Evolutionary conservation across 305 asterid genomes (phyloP).

Genomic region (Fraxinus ornus): DNA sequence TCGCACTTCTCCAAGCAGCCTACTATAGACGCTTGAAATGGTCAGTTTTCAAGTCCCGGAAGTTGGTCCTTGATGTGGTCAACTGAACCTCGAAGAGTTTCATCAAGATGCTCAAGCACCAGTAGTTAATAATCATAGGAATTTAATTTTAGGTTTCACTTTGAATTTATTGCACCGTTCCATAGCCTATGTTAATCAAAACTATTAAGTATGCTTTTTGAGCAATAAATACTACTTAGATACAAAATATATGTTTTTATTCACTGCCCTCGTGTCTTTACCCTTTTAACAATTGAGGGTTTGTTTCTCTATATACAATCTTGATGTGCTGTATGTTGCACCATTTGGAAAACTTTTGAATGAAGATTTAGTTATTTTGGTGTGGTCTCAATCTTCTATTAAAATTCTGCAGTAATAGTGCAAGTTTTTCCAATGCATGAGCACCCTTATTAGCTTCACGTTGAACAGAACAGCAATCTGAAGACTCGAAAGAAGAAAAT

Average conservation of each 20-base stretch:
- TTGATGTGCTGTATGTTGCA: not conserved
- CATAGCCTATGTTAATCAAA: not conserved
- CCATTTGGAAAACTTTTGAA: not conserved
- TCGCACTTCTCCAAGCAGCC: slow-evolving; percentile 74
- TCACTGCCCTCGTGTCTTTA: not conserved
- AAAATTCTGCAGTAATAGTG: not conserved
- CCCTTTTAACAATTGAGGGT: not conserved
- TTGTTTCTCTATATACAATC: not conserved
- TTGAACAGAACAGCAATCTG: not conserved
- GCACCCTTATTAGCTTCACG: not conserved
- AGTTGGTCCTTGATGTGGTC: slow-evolving; percentile 71
- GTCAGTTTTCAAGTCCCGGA: slow-evolving; percentile 67
- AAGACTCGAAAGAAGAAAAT: not conserved
- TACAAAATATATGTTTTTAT: not conserved
- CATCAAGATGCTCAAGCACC: not conserved
- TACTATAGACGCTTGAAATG: slow-evolving; percentile 69
- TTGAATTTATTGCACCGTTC: not conserved
- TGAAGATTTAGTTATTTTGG: not conserved
- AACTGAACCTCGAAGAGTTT: slow-evolving; percentile 30
- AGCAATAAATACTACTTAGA: not conserved
- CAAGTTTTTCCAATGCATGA: not conserved
- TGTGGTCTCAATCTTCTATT: not conserved
- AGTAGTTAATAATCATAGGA: slow-evolving; percentile 2
- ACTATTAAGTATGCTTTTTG: not conserved
- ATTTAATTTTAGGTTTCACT: not conserved